Evolutionary conservation across 345 rosid species (phyloP), one percentile per base, ranked within the genome.

Genomic region (Sonneratia caseolaris): DNA sequence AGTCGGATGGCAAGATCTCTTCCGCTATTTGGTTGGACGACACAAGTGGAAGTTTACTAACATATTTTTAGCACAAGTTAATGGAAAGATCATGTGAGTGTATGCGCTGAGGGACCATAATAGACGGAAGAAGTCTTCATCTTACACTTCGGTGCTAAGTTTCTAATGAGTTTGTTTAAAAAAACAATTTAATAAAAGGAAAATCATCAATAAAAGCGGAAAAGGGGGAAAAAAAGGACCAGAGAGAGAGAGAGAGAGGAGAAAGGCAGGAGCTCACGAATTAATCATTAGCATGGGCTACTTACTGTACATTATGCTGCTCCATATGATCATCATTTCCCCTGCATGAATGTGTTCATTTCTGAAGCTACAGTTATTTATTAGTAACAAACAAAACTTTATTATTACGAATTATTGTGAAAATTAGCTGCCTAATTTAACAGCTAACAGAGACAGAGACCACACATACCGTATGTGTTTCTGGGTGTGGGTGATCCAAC

Each of bases 21-120:
- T 59, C 21, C 8, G 36, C 64, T 11, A 59, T 59, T 59, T 59
- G 64, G 64, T 59, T 59, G 64, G 64, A 59, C 36, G 64, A 59
- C 64, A 59, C 0, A 36, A 59, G 12, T 24, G 64, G 36, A 59
- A n/a, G 36, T 56, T 56, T 45, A 27, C 32, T 27, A 27, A 27
- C 32, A 27, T 56, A 22, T 15, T 49, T 56, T 56, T 15, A 22
- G 32, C 32, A 27, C 32, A 27, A 27, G 32, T 27, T 27, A 27
- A 27, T 27, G 32, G 32, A 27, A 27, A 27, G 32, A 27, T 27
- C 32, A 27, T 27, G 32, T 27, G 32, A 27, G 32, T 27, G 32
- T 27, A 27, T 27, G 32, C 32, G 32, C 45, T 42, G 10, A 42
- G 10, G 45, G 45, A 42, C 45, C 45, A 42, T 42, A 42, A 42